Conservation (phyloP, 371 early-diverging fungal genomes). For the Zopfochytrium polystomum region DNA sequence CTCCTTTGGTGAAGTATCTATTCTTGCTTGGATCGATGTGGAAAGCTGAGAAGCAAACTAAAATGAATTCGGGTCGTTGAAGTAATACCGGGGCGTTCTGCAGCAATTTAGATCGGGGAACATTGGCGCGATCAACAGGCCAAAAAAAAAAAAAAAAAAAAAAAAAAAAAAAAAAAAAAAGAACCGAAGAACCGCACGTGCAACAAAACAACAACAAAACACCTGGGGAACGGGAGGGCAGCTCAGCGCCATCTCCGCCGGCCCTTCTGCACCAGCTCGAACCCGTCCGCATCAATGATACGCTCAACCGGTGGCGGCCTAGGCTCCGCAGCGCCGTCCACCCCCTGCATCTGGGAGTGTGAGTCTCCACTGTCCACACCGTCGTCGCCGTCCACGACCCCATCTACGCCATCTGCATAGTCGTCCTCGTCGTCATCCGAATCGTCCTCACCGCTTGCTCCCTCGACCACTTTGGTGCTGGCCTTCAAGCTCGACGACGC, state of each 20-base stretch:
- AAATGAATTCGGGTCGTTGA: too few species aligned
- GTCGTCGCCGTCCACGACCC: not conserved
- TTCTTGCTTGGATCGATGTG: too few species aligned
- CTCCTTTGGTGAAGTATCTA: too few species aligned
- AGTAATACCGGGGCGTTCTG: too few species aligned
- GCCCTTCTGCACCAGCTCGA: constrained; percentile 34
- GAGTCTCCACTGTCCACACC: not conserved
- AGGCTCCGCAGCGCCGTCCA: constrained; percentile 4
- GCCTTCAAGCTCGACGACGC: not conserved
- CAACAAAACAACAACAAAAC: too few species aligned
- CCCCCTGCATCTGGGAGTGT: not conserved
- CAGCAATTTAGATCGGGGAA: too few species aligned
- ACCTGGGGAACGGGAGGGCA: too few species aligned
- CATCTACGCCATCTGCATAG: not conserved
- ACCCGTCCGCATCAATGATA: constrained; percentile 46
- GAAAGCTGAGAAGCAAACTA: too few species aligned
- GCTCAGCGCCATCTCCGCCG: constrained; percentile 17
- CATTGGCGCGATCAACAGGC: too few species aligned
- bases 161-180: too few species aligned
- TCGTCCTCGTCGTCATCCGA: constrained; percentile 21
- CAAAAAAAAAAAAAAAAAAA: too few species aligned
- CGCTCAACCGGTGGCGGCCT: constrained; percentile 18
- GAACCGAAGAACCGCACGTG: too few species aligned
- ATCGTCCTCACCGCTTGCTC: constrained; percentile 16
- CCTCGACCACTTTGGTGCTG: not conserved